Conservation (phyloP, 2,329 filamentous ascomycete species). For the Periglandula ipomoeae region DNA sequence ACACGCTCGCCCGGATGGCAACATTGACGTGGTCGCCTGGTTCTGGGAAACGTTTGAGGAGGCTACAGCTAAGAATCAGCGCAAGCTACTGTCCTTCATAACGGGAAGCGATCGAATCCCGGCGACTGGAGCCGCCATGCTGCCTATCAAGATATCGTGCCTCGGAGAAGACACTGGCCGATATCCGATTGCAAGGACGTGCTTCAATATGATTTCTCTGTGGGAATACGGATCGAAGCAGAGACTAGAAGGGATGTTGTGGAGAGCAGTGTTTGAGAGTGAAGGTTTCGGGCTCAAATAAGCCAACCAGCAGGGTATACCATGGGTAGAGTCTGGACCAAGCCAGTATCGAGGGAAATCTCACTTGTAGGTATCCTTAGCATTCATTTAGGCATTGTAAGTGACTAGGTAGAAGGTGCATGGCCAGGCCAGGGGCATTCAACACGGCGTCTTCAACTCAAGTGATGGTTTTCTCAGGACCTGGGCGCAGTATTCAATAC, state of each 20-base stretch:
- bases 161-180: slow-evolving; percentile 64
- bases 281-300: slow-evolving; percentile 87
- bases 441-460: no score
- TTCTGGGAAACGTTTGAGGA: slow-evolving; percentile 78
- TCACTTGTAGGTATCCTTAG: no score
- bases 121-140: slow-evolving; percentile 72
- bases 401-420: no score
- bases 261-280: slow-evolving; percentile 81
- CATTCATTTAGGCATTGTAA: no score
- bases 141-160: slow-evolving; percentile 68
- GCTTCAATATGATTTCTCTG: slow-evolving; percentile 77
- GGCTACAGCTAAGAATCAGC: slow-evolving; percentile 58
- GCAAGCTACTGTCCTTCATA: slow-evolving; percentile 75
- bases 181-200: slow-evolving; percentile 81
- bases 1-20: slow-evolving; percentile 41
- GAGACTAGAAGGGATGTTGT: slow-evolving; percentile 63
- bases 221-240: slow-evolving; percentile 61
- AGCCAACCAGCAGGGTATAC: neutral
- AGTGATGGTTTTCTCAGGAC: neutral
- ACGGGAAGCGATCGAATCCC: slow-evolving; percentile 87
- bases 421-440: no score
- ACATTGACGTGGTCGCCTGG: slow-evolving; percentile 65
- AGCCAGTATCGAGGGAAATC: no score
- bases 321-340: neutral
- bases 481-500: neutral